Evolutionary conservation across 2,329 filamentous ascomycete species (phyloP), one percentile per base, ranked within the genome.

Genomic region (Pseudogymnoascus sp.): DNA sequence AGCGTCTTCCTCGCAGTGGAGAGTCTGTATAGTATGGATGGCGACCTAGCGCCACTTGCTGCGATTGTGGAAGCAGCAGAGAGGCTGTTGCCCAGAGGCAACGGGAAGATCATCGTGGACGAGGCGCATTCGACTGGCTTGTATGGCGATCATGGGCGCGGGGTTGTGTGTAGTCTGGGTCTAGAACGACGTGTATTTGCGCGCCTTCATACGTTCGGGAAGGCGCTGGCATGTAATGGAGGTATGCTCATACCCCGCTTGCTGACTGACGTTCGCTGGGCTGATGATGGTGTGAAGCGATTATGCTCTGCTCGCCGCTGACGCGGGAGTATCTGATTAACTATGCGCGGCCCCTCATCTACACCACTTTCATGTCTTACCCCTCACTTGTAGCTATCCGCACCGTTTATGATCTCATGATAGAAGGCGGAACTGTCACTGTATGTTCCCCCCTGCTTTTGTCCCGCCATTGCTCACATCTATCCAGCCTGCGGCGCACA

Each of bases 11-110:
- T 91, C n/a, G 84, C 83, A 0, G 78, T 90, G 0, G 88, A 91
- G 67, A 83, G 81, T 0, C 77, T 91, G 0, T 93, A 94, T 72
- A 92, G 88, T 71, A 94, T 94, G 90, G 90, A 93, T 61, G 90
- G 90, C 0, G 89, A 92, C 67, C 75, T 90, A 16, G 83, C 83
- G 0, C 87, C 87, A 0, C 75, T 94, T 10, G 68, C 70, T 10
- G 79, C 84, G 5, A 82, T 92, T 16, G 78, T 88, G 1, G 72
- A 78, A 0, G 76, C 82, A 4, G 80, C 88, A 0, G 80, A 88
- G 41, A 72, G 75, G 0, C 68, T 81, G 0, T 73, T 91, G 0
- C 83, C 86, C 0, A 64, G 64, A 0, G 79, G 79, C 0, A 90
- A 89, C 55, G 83, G 81, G 0, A 78, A 87, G 62, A 74, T 90